phyloP scores from a whole-genome alignment of 768 basidiomycete species.

The Amylocystis lapponica region DNA sequence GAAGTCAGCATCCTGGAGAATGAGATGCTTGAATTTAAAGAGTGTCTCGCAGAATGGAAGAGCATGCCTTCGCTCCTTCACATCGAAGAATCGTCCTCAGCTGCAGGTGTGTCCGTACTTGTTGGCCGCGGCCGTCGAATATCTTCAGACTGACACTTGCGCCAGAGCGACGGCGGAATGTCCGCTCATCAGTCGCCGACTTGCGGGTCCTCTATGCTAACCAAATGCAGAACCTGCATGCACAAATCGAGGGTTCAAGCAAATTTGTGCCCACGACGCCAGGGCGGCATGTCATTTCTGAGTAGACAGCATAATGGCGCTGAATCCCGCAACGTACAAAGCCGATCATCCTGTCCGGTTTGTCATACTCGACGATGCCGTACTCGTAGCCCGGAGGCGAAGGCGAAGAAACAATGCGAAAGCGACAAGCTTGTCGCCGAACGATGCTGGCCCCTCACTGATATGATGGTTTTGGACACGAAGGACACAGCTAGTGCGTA shows the following conservation, averaged over 20 bases:
- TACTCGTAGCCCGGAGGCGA: conserved; percentile 80
- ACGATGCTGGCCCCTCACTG: conserved; percentile 86
- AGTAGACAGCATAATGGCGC: conserved; percentile 75
- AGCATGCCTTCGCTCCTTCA: conserved; percentile 90
- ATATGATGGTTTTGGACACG: conserved; percentile 93
- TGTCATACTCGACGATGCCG: conserved; percentile 86
- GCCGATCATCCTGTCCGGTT: conserved; percentile 82
- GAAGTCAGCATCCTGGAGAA: conserved; percentile 95
- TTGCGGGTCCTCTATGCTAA: conserved; percentile 90
- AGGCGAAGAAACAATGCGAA: conserved; percentile 52
- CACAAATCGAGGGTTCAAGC: conserved; percentile 88
- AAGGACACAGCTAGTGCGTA: conserved; percentile 86
- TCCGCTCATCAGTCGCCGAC: conserved; percentile 93
- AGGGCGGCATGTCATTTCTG: conserved; percentile 85
- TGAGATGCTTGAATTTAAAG: conserved; percentile 96
- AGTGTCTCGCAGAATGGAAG: conserved; percentile 91
- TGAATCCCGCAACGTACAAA: conserved; percentile 96
- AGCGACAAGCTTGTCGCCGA: conserved; percentile 85
- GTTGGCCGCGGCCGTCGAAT: conserved; percentile 23
- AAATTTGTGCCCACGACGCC: conserved; percentile 91
- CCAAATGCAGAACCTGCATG: conserved; percentile 88
- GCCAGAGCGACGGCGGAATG: conserved; percentile 49
- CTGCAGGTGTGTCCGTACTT: conserved; percentile 37
- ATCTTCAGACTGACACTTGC: conserved; percentile 5
- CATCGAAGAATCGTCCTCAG: conserved; percentile 75